Evolutionary conservation across 1,284 basidiomycete species (phyloP), one percentile per base, ranked within the genome.

Genomic region (Papiliotrema terrestris): DNA sequence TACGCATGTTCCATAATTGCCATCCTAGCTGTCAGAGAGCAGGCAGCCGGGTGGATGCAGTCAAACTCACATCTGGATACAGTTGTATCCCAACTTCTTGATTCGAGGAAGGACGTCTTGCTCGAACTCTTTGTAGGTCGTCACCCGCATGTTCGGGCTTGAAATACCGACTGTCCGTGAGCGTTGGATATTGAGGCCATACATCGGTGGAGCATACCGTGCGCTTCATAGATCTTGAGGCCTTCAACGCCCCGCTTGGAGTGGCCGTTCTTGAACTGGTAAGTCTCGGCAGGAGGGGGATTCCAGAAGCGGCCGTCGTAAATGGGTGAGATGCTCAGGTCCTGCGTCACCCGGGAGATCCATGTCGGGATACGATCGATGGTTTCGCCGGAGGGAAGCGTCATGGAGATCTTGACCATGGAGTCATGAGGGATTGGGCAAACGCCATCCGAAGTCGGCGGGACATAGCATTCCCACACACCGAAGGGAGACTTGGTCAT

Each of bases 271-370:
- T 92, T 96, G 80, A 96, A 94, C 29, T 80, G 78, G 79, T 98
- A 96, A 46, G 73, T 80, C 61, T 90, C 75, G 19, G 80, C 72
- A 42, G 79, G 65, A 23, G 91, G 85, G 1, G 95, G 95, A 72
- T 98, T 97, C 95, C 95, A 98, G 79, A 98, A 97, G n/a, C 91
- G 85, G 23, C 91, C 91, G 58, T 98, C 95, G 77, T 96, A 98
- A 3, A 91, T 83, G 5, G 92, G 89, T 13, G 95, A 98, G 35
- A 93, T 85, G 47, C 79, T 75, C 53, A 98, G 79, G 71, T 98
- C 92, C 75, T 98, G 95, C 1, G 94, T 97, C 55, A 97, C 95
- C 57, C 94, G 89, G 61, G 80, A 86, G 68, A 93, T 93, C 95
- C 95, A 98, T 13, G 88, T 85, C 1, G 95, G 94, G 26, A 98